Evolutionary conservation across 2,329 filamentous ascomycete genomes (phyloP).

Genomic region (Hansfordia pulvinata): DNA sequence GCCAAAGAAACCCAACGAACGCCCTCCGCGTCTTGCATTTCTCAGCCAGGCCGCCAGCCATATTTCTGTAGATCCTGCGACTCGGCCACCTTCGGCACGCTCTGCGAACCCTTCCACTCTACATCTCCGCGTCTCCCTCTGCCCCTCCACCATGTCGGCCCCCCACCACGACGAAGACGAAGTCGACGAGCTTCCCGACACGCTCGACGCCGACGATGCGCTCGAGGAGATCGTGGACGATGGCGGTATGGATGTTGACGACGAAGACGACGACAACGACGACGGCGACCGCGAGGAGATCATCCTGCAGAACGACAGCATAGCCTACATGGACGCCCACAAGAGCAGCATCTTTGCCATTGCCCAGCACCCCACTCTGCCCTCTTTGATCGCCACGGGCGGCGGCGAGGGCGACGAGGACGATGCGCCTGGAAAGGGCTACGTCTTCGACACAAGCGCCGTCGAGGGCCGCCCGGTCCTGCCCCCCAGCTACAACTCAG

Average conservation of each 20-base stretch:
- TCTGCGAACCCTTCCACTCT: no score
- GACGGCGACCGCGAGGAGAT: slow-evolving; percentile 53
- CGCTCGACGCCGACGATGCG: slow-evolving; percentile 60
- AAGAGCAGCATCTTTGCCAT: slow-evolving; percentile 90
- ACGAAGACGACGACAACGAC: slow-evolving; percentile 48
- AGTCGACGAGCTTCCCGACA: slow-evolving; percentile 20
- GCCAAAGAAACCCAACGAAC: no score
- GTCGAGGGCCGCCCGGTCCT: slow-evolving; percentile 53
- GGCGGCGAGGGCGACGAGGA: slow-evolving; percentile 51
- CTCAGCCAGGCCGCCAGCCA: no score
- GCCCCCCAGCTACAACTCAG: slow-evolving; percentile 60
- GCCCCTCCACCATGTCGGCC: slow-evolving; percentile 18
- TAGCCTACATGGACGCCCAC: slow-evolving; percentile 83
- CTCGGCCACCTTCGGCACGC: no score
- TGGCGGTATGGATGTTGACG: slow-evolving; percentile 72
- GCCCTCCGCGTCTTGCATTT: no score
- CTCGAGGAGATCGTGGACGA: slow-evolving; percentile 55
- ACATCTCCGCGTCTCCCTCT: no score
- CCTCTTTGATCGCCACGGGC: slow-evolving; percentile 72
- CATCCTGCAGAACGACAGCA: slow-evolving; percentile 77
- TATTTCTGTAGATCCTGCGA: no score
- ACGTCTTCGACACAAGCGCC: slow-evolving; percentile 65
- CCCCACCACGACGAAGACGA: slow-evolving; percentile 24
- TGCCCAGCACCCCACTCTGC: slow-evolving; percentile 74
- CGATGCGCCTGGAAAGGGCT: slow-evolving; percentile 61